Base-by-base conservation (phyloP, 768 basidiomycete species). In the Hypsizygus marmoreus region DNA sequence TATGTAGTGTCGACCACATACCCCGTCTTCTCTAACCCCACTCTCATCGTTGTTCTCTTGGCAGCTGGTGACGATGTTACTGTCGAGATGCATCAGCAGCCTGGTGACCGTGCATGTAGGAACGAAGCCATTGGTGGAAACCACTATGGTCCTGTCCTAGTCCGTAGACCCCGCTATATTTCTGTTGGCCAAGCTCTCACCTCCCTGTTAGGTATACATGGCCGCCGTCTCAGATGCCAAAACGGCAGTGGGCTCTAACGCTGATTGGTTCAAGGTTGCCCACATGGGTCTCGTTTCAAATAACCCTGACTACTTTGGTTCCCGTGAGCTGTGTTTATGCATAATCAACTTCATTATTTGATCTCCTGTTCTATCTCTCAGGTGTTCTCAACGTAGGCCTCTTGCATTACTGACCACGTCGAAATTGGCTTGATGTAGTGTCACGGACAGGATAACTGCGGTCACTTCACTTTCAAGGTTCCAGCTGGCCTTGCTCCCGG, bases 11-110 rank as follows among this genome's bases (percentile, higher is more conserved):
- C 13, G n/a, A 4, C 25, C 11, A 16, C 16, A 14, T 24, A 16
- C n/a, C 2, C 20, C 2, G 19, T 11, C n/a, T n/a, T 29, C 6
- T 3, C 24, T 43, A 16, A 33, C 14, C 13, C 20, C 7, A 23
- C 25, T 25, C 9, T 4, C n/a, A 6, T 12, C 43, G 26, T 39
- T 22, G 30, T n/a, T n/a, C n/a, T n/a, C n/a, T n/a, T n/a, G n/a
- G n/a, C 37, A 74, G 77, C 77, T 43, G 76, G 76, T 4, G 74
- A 74, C 50, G 54, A 52, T 8, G 62, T 77, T 34, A 73, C 75
- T 12, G 77, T 78, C 14, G 77, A 80, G 59, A 79, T 79, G 77
- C 75, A 80, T 54, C 73, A 75, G 56, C 75, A 79, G 57, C 73
- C 73, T 4, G 65, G 62, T 28, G 68, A 76, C 37, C 71, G 77